Conservation (phyloP, 306 rosid species). For the Corylus americana region DNA sequence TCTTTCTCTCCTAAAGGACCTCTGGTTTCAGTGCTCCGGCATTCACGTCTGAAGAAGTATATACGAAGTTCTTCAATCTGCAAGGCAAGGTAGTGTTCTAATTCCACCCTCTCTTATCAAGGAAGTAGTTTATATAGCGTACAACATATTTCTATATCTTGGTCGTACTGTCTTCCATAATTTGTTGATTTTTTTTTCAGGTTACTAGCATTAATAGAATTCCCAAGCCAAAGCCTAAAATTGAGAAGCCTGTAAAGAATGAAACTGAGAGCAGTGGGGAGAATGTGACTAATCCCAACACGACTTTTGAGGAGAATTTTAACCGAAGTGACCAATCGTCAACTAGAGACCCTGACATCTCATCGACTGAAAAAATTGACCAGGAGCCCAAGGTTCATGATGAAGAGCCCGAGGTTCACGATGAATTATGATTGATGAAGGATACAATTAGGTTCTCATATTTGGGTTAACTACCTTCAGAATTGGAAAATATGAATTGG, state of each 20-base stretch:
- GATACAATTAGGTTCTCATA: slow-evolving; percentile 28
- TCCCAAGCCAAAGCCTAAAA: slow-evolving; percentile 89
- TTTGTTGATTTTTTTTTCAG: slow-evolving; percentile 31
- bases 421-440: slow-evolving; percentile 66
- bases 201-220: slow-evolving; percentile 68
- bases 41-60: slow-evolving; percentile 84
- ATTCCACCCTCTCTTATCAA: slow-evolving; percentile 9
- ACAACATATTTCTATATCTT: slow-evolving; percentile 11
- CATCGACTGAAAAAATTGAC: slow-evolving; percentile 37
- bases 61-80: slow-evolving; percentile 53
- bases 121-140: slow-evolving; percentile 11
- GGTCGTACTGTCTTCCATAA: slow-evolving; percentile 14
- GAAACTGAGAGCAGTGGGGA: slow-evolving; percentile 55
- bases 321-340: slow-evolving; percentile 39
- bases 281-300: slow-evolving; percentile 36
- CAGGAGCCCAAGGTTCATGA: slow-evolving; percentile 51
- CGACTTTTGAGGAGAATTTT: slow-evolving; percentile 48
- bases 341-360: slow-evolving; percentile 31
- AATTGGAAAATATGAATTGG: slow-evolving; percentile 25
- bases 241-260: slow-evolving; percentile 60
- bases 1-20: slow-evolving; percentile 45
- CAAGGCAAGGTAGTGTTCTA: slow-evolving; percentile 69
- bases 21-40: slow-evolving; percentile 65
- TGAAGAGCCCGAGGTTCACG: slow-evolving; percentile 57
- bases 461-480: slow-evolving; percentile 35